Percentiles rank a stretch among this genome's conserved stretches.
These are phyloP conservation scores for Bacidia gigantensis DNA, from an alignment of 495 filamentous ascomycete species.

Conservation along the genomic window DNA sequence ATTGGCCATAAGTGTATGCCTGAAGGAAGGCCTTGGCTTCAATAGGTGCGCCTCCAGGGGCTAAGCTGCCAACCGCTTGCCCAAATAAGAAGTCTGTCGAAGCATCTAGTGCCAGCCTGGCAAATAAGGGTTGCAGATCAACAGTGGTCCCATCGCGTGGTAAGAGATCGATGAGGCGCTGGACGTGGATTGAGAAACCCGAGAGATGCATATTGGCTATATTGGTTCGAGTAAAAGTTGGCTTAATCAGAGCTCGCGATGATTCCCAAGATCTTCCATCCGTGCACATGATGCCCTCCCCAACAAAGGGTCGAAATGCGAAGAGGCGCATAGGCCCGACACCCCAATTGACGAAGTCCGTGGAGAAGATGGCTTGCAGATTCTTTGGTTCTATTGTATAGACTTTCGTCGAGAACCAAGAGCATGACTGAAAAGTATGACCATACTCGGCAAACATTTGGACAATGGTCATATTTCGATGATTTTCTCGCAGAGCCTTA, in stretches of 20 bases:
- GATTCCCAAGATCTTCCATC: constrained; percentile 5
- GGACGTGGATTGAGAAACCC: constrained; percentile 24
- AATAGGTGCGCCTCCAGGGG: constrained; percentile 9
- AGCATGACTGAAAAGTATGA: background rate
- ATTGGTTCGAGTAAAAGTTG: background rate
- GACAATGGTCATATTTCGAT: no score
- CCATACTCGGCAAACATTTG: background rate
- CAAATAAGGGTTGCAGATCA: constrained; percentile 46
- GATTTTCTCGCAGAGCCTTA: no score
- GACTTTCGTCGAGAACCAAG: background rate
- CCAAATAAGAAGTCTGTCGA: constrained; percentile 56
- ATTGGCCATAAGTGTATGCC: constrained; percentile 30
- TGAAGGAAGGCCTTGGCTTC: constrained; percentile 23
- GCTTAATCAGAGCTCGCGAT: constrained; percentile 3
- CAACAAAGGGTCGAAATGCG: constrained; percentile 1
- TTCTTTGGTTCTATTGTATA: constrained; percentile 6
- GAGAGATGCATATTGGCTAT: background rate
- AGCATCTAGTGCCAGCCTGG: constrained; percentile 46
- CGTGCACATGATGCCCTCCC: constrained; percentile 2
- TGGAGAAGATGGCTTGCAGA: constrained; percentile 6
- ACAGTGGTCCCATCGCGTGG: constrained; percentile 32
- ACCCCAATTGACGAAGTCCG: constrained; percentile 6
- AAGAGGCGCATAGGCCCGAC: background rate
- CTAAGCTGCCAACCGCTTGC: constrained; percentile 33
- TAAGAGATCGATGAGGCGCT: constrained; percentile 34